Percentiles rank a stretch among this genome's conserved stretches.
Conservation (phyloP, 2,329 filamentous ascomycete species). For the Trichoderma arundinaceum region DNA sequence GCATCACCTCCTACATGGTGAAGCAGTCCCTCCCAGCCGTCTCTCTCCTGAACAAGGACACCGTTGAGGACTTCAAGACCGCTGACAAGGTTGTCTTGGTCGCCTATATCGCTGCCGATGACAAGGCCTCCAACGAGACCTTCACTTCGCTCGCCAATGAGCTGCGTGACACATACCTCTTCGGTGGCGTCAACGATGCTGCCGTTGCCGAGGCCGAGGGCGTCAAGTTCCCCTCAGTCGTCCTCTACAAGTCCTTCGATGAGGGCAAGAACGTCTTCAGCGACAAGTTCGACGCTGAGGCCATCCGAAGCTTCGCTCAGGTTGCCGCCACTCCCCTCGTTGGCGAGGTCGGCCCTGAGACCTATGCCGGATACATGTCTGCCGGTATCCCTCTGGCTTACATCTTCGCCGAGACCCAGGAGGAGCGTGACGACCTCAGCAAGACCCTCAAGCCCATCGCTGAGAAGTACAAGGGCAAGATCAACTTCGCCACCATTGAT, state of each 20-base stretch:
- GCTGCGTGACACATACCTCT: slow-evolving; percentile 89
- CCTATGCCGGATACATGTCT: slow-evolving; percentile 93
- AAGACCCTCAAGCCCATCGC: slow-evolving; percentile 83
- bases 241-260: slow-evolving; percentile 94
- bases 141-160: slow-evolving; percentile 75
- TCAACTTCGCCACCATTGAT: slow-evolving; percentile 99
- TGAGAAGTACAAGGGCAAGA: slow-evolving; percentile 86
- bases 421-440: slow-evolving; percentile 83
- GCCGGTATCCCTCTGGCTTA: slow-evolving; percentile 92
- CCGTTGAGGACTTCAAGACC: slow-evolving; percentile 94
- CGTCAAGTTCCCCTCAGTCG: slow-evolving; percentile 82
- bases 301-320: slow-evolving; percentile 83
- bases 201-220: slow-evolving; percentile 87
- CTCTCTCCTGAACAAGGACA: slow-evolving; percentile 79
- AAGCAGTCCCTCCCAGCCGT: slow-evolving; percentile 97
- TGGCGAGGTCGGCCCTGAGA: slow-evolving; percentile 95
- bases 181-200: slow-evolving; percentile 84
- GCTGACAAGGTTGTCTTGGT: slow-evolving; percentile 96
- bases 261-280: slow-evolving; percentile 89
- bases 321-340: slow-evolving; percentile 85
- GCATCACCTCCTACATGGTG: slow-evolving; percentile 87
- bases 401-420: slow-evolving; percentile 91
- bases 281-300: slow-evolving; percentile 78
- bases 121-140: slow-evolving; percentile 86
- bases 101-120: slow-evolving; percentile 79